A percentile compares a stretch with the other conserved stretches of the same genome.
phyloP scores from a whole-genome alignment of 164 flowering plant genomes.

The Aristolochia contorta region DNA sequence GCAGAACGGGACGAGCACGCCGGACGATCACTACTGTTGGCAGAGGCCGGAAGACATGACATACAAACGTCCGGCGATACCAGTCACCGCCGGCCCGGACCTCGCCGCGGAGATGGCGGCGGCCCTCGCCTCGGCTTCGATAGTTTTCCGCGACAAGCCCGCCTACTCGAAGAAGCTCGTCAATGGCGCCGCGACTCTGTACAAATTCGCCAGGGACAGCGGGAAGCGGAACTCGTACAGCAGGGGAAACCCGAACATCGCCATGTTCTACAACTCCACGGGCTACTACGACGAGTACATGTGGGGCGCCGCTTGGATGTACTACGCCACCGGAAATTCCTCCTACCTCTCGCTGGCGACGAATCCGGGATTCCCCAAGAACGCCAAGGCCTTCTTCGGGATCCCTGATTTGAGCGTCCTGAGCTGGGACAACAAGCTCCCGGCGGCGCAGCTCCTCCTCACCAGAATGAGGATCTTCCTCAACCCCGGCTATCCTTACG shows the following conservation, averaged over 20 bases:
- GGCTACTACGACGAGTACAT: constrained; percentile 73
- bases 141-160: constrained; percentile 54
- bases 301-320: constrained; percentile 84
- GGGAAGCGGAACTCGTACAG: constrained; percentile 29
- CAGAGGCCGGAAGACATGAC: constrained; percentile 73
- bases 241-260: constrained; percentile 28
- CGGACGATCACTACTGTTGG: constrained; percentile 75
- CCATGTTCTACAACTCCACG: constrained; percentile 49
- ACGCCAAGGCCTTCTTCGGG: constrained; percentile 34
- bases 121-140: constrained; percentile 79
- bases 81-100: constrained; percentile 34
- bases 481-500: constrained; percentile 56
- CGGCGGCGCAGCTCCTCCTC: constrained; percentile 39
- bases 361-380: constrained; percentile 26
- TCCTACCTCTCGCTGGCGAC: constrained; percentile 53
- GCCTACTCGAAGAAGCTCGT: constrained; percentile 49
- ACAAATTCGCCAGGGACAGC: constrained; percentile 37
- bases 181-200: constrained; percentile 55
- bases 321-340: constrained; percentile 68
- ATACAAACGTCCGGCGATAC: constrained; percentile 31
- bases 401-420: constrained; percentile 25
- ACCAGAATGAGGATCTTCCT: constrained; percentile 36
- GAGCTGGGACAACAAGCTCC: constrained; percentile 60
- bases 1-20: constrained; percentile 24
- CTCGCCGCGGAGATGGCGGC: constrained; percentile 84